Evolutionary conservation across 345 rosid species (phyloP).

Genomic region (Turnera subulata): DNA sequence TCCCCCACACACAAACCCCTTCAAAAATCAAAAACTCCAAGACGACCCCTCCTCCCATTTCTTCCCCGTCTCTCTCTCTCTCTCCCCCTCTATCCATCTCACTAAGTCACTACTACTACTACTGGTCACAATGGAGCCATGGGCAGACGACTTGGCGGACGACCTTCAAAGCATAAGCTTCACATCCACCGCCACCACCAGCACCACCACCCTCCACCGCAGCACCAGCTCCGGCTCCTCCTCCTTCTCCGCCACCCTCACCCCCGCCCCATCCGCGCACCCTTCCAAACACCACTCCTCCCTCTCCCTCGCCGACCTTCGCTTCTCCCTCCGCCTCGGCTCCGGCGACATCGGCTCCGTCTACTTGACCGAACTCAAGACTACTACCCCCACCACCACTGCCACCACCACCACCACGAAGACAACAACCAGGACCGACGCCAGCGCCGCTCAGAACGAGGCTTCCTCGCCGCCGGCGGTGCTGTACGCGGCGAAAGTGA

Average conservation of each 20-base stretch:
- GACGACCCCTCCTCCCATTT: not conserved
- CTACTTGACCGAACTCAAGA: conserved; percentile 66
- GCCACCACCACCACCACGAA: not conserved
- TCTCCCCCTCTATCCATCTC: not conserved
- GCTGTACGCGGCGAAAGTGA: conserved; percentile 71
- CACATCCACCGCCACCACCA: conserved; percentile 53
- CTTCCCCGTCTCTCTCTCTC: not conserved
- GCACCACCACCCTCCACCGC: conserved; percentile 57
- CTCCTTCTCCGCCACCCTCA: conserved; percentile 56
- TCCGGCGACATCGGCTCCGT: conserved; percentile 95
- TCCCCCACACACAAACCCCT: not conserved
- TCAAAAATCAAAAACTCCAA: conserved; percentile 3
- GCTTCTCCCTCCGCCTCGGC: conserved; percentile 77
- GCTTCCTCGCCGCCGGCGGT: conserved; percentile 9
- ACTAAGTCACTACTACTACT: not conserved
- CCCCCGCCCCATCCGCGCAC: conserved; percentile 44
- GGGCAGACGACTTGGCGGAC: conserved; percentile 63
- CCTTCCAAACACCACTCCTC: conserved; percentile 9
- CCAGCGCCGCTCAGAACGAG: no score
- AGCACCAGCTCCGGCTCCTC: conserved; percentile 71
- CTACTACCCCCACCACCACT: not conserved
- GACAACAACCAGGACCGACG: not conserved
- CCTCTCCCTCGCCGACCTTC: conserved; percentile 68
- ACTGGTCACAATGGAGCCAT: conserved; percentile 12
- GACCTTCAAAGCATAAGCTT: conserved; percentile 90